phyloP scores from a whole-genome alignment of 371 early-diverging fungal species.

The Mucor velutinosus region DNA sequence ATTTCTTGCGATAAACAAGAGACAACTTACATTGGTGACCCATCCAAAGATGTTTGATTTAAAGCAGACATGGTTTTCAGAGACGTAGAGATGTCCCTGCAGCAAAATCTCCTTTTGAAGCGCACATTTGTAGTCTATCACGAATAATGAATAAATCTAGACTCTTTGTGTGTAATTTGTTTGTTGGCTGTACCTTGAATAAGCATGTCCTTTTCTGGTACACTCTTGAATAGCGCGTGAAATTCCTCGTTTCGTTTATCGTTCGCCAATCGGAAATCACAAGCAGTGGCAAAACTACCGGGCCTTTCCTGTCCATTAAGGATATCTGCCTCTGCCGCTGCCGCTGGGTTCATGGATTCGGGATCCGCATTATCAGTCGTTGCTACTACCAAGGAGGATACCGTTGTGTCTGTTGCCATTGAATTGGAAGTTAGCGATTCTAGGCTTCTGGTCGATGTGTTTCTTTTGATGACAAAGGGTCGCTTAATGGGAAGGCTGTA shows the following conservation, averaged over 20 bases:
- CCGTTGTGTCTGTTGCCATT: neutral
- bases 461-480: slow-evolving; percentile 12
- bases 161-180: neutral
- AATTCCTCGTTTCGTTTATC: slow-evolving; percentile 55
- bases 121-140: slow-evolving; percentile 85
- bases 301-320: slow-evolving; percentile 15
- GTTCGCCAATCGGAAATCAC: slow-evolving; percentile 38
- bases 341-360: slow-evolving; percentile 3
- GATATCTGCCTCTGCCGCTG: slow-evolving; percentile 13
- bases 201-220: slow-evolving; percentile 56
- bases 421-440: slow-evolving; percentile 11
- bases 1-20: neutral
- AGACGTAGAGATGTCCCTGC: slow-evolving; percentile 90
- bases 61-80: slow-evolving; percentile 88
- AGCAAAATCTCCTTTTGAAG: slow-evolving; percentile 91
- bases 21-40: slow-evolving; percentile 75
- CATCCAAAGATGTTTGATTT: slow-evolving; percentile 96
- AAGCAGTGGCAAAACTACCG: slow-evolving; percentile 35
- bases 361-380: neutral
- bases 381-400: neutral
- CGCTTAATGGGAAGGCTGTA: slow-evolving; percentile 10
- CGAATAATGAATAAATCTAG: neutral
- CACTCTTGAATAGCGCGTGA: slow-evolving; percentile 59
- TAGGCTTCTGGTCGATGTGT: neutral
- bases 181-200: slow-evolving; percentile 48